Evolutionary conservation across 108 stramenopile species (phyloP).

Genomic region (Mayamaea pseudoterrestris): DNA sequence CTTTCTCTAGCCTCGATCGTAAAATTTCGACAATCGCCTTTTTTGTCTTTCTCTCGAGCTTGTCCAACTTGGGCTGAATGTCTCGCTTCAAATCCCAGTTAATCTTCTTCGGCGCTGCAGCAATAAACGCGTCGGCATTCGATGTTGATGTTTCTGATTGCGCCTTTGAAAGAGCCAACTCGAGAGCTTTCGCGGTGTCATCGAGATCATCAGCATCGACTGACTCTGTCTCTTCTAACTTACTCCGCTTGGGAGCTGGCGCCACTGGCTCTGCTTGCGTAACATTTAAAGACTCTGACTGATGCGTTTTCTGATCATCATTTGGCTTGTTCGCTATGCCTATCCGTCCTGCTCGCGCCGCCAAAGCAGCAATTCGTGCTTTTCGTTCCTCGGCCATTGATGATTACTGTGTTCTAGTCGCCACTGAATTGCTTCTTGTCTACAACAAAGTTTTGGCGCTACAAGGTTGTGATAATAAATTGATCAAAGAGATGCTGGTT

Average conservation of each 20-base stretch:
- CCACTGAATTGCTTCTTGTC: too few relatives aligned
- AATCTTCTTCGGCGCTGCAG: slow-evolving; percentile 51
- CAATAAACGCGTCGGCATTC: slow-evolving; percentile 2
- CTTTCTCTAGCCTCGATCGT: slow-evolving; percentile 50
- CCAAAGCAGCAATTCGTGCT: slow-evolving; percentile 60
- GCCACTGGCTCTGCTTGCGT: slow-evolving; percentile 2
- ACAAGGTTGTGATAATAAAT: too few relatives aligned
- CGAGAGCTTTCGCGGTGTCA: slow-evolving; percentile 24
- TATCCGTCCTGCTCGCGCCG: slow-evolving; percentile 53
- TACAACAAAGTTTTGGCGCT: too few relatives aligned
- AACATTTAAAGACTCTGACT: neutral
- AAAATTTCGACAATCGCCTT: slow-evolving; percentile 63
- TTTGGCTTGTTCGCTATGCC: slow-evolving; percentile 3
- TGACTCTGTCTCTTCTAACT: slow-evolving; percentile 15
- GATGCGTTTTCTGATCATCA: slow-evolving; percentile 4
- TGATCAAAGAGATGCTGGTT: too few relatives aligned
- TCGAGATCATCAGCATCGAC: neutral
- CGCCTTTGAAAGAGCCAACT: slow-evolving; percentile 44
- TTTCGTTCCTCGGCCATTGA: slow-evolving; percentile 72
- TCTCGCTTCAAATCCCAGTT: slow-evolving; percentile 85
- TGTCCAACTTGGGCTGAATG: slow-evolving; percentile 48
- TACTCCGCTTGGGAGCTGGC: neutral
- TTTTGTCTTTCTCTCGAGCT: slow-evolving; percentile 62
- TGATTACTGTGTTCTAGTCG: too few relatives aligned
- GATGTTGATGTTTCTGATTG: slow-evolving; percentile 12